Percentiles rank a stretch among this genome's conserved stretches.
Conservation (phyloP, 768 basidiomycete species). For the Coprinellus aureogranulatus region DNA sequence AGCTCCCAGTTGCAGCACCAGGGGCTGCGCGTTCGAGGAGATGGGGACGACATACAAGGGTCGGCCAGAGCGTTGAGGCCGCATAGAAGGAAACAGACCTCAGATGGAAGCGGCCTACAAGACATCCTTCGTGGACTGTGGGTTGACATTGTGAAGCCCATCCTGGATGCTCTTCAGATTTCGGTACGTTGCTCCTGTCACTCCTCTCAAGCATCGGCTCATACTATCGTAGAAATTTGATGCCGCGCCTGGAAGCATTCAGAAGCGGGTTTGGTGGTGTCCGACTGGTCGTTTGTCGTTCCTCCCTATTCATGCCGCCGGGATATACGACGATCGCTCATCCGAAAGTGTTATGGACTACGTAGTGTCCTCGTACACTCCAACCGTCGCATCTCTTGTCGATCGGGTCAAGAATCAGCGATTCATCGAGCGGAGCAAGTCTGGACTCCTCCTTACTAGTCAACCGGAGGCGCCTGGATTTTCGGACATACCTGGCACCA, state of each 20-base stretch:
- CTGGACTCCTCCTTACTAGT: neutral
- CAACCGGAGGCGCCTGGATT: neutral
- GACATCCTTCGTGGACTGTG: slow-evolving; percentile 6
- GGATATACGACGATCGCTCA: slow-evolving; percentile 1
- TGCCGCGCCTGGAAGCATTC: slow-evolving; percentile 7
- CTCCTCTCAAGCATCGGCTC: too few relatives aligned
- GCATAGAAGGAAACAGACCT: too few relatives aligned
- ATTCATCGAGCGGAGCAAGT: neutral
- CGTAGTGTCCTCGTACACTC: slow-evolving; percentile 16
- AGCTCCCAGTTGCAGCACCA: too few relatives aligned
- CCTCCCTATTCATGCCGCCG: slow-evolving; percentile 18
- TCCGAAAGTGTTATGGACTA: neutral
- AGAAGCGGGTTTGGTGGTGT: slow-evolving; percentile 32
- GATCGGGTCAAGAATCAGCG: neutral
- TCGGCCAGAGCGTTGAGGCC: too few relatives aligned
- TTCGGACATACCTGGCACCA: neutral
- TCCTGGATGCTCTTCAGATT: slow-evolving; percentile 3
- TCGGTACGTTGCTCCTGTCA: slow-evolving; percentile 3
- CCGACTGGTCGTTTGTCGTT: slow-evolving; percentile 24
- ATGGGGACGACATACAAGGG: too few relatives aligned
- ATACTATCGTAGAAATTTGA: too few relatives aligned
- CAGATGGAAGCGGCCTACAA: too few relatives aligned
- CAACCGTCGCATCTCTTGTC: slow-evolving; percentile 4
- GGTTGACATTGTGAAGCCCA: slow-evolving; percentile 8
- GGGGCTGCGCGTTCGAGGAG: too few relatives aligned